Base-by-base conservation (phyloP, 495 filamentous ascomycete species). In the Parachaetomium inaequale region DNA sequence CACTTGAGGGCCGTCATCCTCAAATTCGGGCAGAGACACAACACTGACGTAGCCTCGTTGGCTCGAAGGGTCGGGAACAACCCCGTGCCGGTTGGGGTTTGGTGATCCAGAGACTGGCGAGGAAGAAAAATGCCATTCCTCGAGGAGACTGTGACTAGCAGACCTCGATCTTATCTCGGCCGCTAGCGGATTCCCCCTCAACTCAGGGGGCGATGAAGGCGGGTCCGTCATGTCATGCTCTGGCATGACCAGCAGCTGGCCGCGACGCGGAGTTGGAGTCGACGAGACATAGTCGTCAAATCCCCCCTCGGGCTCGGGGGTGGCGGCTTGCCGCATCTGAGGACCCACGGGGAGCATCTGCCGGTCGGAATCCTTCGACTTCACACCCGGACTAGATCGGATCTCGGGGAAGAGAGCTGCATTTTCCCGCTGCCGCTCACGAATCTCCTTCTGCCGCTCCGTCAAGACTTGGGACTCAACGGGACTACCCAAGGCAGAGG, bases 201-300 rank as follows among this genome's bases (percentile, higher is more conserved):
- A 75, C 59, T 80, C 76, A 1, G 81, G 83, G 7, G 83, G 82
- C 4, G 84, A 85, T 6, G 82, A 86, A 11, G 79, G 78, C 40
- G 77, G 77, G 19, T 81, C 82, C 3, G 61, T 71, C 68, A 76
- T 71, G 34, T 78, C 77, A 40, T 80, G 74, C 14, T 76, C 74
- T 0, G 72, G 68, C 7, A 79, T 71, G 11, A 73, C 58, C 17
- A 71, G 55, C 17, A 72, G 61, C 75, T 68, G 85, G 72, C 70
- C 77, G 67, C 79, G 71, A 7, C 79, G 72, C 8, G 91, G 90
- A 0, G 91, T 95, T 2, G 92, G 92, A 10, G 92, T 94, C n/a
- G 89, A 95, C 3, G 84, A 84, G 45, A 93, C 78, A 65, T 84
- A 90, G 17, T 84, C 82, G 71, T 88, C 83, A 69, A 86, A 72